These are phyloP conservation scores for Oryza longistaminata DNA, from an alignment of 176 grass and related monocot genomes.

Conservation along the genomic window DNA sequence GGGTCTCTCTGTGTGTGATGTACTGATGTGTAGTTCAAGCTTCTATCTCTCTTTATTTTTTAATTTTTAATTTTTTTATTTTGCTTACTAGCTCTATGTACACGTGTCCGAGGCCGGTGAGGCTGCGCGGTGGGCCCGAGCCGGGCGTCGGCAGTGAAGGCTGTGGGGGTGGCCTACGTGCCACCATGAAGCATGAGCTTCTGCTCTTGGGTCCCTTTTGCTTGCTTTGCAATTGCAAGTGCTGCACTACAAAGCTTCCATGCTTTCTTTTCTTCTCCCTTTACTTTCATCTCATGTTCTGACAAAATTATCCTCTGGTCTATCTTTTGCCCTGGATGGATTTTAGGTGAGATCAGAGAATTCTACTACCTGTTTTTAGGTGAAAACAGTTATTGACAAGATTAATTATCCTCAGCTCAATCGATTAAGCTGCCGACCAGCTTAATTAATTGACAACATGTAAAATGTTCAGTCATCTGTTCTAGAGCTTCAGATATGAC, in stretches of 20 bases:
- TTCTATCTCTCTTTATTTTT: not conserved
- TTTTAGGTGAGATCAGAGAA: not conserved
- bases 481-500: slow-evolving; percentile 18
- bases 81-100: not conserved
- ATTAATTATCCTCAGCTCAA: not conserved
- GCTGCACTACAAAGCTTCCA: slow-evolving; percentile 54
- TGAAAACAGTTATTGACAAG: not conserved
- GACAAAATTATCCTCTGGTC: not conserved
- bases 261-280: not conserved
- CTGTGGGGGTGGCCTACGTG: not conserved
- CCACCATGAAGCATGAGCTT: not conserved
- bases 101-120: slow-evolving; percentile 16
- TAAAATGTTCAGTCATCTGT: not conserved
- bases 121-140: slow-evolving; percentile 19
- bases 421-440: not conserved
- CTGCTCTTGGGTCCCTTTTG: slow-evolving; percentile 62
- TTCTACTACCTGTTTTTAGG: not conserved
- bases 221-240: slow-evolving; percentile 63
- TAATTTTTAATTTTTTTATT: not conserved
- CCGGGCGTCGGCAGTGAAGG: slow-evolving; percentile 20
- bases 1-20: not conserved
- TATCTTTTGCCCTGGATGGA: not conserved
- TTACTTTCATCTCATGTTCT: not conserved
- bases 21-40: slow-evolving; percentile 19
- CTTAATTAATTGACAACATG: not conserved